phyloP scores from a whole-genome alignment of 371 early-diverging fungal species.

The Rhizopus delemar region DNA sequence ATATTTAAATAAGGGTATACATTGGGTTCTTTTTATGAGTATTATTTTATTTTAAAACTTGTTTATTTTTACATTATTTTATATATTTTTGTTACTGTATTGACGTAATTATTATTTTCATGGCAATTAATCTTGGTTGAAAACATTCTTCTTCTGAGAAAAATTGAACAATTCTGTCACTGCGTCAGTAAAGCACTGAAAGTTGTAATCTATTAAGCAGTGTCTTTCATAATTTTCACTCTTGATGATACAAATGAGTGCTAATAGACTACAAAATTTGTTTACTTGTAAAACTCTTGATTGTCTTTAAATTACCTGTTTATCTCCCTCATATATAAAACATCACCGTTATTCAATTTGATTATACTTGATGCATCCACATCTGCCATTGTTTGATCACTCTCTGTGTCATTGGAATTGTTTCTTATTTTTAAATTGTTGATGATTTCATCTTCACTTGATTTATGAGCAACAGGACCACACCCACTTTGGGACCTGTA shows the following conservation, averaged over 20 bases:
- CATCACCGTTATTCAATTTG: constrained; percentile 80
- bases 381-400: constrained; percentile 16
- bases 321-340: constrained; percentile 81
- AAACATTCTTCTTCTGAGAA: constrained; percentile 44
- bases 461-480: no score
- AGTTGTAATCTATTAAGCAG: constrained; percentile 88
- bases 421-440: no score
- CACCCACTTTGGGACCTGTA: no score
- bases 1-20: no score
- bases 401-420: not conserved
- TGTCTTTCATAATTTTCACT: constrained; percentile 88
- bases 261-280: constrained; percentile 55
- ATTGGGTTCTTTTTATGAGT: no score
- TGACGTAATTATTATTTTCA: no score
- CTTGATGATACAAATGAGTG: constrained; percentile 79
- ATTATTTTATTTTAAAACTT: no score
- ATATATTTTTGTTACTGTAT: no score
- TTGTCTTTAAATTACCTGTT: constrained; percentile 51
- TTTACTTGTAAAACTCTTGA: no score
- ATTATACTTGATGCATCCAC: constrained; percentile 61
- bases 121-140: constrained; percentile 18
- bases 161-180: constrained; percentile 72
- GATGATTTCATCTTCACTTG: no score
- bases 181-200: constrained; percentile 76
- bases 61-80: no score